Conservation (phyloP, 2,329 filamentous ascomycete genomes). For the Botrytis paeoniae region DNA sequence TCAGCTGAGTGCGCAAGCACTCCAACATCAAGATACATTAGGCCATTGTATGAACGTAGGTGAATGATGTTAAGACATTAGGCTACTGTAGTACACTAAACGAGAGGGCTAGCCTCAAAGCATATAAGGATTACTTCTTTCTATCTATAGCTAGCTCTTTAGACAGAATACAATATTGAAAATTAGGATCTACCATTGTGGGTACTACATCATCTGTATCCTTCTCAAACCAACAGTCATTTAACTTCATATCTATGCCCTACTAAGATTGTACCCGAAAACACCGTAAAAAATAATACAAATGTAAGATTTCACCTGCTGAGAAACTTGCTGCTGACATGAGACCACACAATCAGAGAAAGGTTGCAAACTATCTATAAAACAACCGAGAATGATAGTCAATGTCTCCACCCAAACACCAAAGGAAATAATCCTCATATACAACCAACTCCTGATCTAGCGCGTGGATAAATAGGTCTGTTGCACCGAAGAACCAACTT, state of each 20-base stretch:
- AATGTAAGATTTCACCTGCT: not conserved
- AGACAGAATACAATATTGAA: too few relatives aligned
- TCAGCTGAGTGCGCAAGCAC: not conserved
- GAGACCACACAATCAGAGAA: not conserved
- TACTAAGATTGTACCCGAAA: not conserved
- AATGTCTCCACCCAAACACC: fast-evolving
- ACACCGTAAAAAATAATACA: too few relatives aligned
- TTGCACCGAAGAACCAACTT: fast-evolving
- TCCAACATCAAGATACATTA: not conserved
- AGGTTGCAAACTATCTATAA: not conserved
- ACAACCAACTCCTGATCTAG: too few relatives aligned
- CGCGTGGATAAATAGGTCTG: fast-evolving
- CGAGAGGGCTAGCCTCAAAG: too few relatives aligned
- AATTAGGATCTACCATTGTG: too few relatives aligned
- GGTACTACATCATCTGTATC: too few relatives aligned
- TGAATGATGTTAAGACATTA: too few relatives aligned
- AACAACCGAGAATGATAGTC: not conserved
- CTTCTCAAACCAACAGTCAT: too few relatives aligned
- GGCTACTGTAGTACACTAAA: too few relatives aligned
- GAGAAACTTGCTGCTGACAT: not conserved
- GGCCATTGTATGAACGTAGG: too few relatives aligned
- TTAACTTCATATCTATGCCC: not conserved
- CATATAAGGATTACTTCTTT: too few relatives aligned
- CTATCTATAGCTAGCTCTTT: too few relatives aligned
- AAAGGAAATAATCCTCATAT: not conserved